phyloP scores from a whole-genome alignment of 306 rosid genomes.

The Sechiopsis laciniata region DNA sequence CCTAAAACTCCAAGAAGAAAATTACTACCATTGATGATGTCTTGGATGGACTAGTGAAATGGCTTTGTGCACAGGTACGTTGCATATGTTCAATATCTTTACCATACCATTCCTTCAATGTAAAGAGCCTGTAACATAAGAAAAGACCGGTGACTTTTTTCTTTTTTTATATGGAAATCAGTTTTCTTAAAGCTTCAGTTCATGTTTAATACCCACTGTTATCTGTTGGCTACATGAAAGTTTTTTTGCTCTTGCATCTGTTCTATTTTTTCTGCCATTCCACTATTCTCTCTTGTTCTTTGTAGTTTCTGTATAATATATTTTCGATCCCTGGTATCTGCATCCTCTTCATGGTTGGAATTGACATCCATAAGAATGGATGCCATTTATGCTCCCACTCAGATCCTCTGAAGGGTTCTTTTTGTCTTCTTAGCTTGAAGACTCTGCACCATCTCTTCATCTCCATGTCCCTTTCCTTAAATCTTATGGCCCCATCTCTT shows the following conservation, averaged over 20 bases:
- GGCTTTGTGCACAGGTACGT: conserved; percentile 95
- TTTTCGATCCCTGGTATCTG: neutral
- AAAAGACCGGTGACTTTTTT: neutral
- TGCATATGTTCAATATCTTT: conserved; percentile 4
- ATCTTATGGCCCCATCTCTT: too few relatives aligned
- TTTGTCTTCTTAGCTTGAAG: too few relatives aligned
- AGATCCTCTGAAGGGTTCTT: too few relatives aligned
- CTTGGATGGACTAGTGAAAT: conserved; percentile 79
- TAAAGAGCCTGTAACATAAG: neutral
- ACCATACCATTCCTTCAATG: neutral
- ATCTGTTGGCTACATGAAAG: neutral
- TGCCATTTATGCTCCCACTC: too few relatives aligned
- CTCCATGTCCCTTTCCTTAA: too few relatives aligned
- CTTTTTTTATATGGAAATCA: neutral
- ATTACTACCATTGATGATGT: conserved; percentile 66
- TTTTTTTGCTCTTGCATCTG: neutral
- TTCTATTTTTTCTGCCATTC: neutral
- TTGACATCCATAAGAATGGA: too few relatives aligned
- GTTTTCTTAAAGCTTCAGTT: neutral
- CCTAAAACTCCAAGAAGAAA: conserved; percentile 61
- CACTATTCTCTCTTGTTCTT: neutral
- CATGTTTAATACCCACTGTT: neutral
- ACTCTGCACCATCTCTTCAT: too few relatives aligned
- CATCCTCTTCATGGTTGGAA: too few relatives aligned
- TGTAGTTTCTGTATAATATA: neutral